Conservation (phyloP, 345 rosid species). For the Litchi chinensis region DNA sequence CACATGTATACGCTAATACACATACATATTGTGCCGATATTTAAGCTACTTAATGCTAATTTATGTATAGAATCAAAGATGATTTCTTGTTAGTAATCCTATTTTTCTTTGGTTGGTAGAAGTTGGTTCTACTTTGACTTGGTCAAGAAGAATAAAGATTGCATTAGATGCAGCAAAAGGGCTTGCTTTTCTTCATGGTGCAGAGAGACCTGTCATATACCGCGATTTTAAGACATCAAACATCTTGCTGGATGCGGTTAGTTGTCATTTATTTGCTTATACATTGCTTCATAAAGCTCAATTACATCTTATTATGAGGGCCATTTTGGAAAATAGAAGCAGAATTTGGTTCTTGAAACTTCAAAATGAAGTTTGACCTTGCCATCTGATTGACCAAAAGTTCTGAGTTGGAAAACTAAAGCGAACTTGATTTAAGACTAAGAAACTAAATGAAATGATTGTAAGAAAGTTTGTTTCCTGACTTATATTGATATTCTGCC, state of each 20-base stretch:
- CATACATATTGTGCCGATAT: not conserved
- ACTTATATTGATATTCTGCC: not conserved
- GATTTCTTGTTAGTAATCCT: constrained; percentile 19
- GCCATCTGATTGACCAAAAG: not conserved
- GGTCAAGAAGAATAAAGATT: constrained; percentile 94
- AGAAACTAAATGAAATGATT: not conserved
- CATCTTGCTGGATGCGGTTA: constrained; percentile 81
- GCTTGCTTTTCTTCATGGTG: constrained; percentile 94
- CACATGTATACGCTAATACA: not conserved
- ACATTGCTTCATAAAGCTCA: not conserved
- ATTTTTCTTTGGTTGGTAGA: constrained; percentile 47
- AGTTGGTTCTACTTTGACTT: constrained; percentile 84
- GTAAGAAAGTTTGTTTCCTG: not conserved
- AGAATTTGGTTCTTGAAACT: not conserved
- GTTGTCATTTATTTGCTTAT: constrained; percentile 23
- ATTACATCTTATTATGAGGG: constrained; percentile 1
- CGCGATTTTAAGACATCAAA: constrained; percentile 98
- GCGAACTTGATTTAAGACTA: not conserved
- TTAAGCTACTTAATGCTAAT: not conserved
- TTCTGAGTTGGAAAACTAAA: not conserved
- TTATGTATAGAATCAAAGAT: not conserved
- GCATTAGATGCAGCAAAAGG: constrained; percentile 94
- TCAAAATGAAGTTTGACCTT: not conserved
- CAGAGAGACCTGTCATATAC: constrained; percentile 85
- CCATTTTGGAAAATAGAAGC: constrained; percentile 9